These are phyloP conservation scores for Crithidia brevicula DNA, from an alignment of 208 protist species.

Conservation along the genomic window DNA sequence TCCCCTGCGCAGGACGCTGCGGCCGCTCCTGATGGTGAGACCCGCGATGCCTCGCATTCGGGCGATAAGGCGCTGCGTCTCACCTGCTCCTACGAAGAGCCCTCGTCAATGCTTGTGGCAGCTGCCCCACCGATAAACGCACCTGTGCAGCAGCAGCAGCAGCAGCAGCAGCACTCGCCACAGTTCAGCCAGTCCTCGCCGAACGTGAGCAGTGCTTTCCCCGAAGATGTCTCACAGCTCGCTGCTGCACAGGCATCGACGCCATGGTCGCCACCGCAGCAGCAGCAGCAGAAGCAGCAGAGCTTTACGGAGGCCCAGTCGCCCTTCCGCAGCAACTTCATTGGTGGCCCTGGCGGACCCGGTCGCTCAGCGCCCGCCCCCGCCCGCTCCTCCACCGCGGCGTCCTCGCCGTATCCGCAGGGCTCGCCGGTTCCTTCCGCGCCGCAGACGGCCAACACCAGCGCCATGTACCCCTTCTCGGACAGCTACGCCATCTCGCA, in stretches of 20 bases:
- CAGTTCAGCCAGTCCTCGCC: neutral
- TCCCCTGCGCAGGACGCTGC: neutral
- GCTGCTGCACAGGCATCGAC: neutral
- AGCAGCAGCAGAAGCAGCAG: too few relatives aligned
- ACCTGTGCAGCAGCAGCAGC: neutral
- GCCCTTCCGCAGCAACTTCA: constrained; percentile 24
- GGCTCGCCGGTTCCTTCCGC: constrained; percentile 28
- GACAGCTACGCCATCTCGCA: constrained; percentile 29
- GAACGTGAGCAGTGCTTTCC: constrained; percentile 38
- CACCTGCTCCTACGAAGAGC: constrained; percentile 19
- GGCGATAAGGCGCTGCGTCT: constrained; percentile 2
- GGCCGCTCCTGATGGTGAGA: neutral
- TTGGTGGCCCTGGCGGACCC: constrained; percentile 41
- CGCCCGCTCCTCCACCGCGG: neutral
- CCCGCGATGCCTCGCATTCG: neutral
- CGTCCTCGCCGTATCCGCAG: constrained; percentile 6
- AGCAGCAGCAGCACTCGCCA: neutral
- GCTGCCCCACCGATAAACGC: constrained; percentile 2
- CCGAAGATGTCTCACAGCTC: constrained; percentile 26
- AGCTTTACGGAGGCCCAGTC: neutral
- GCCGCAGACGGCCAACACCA: constrained; percentile 23
- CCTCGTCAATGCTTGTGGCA: neutral
- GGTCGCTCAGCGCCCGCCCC: constrained; percentile 5
- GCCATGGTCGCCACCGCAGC: neutral
- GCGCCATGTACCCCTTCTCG: constrained; percentile 25